These are phyloP conservation scores for Hemisphaericaspora subhashii DNA, from an alignment of 1,139 yeast genomes.

Conservation along the genomic window DNA sequence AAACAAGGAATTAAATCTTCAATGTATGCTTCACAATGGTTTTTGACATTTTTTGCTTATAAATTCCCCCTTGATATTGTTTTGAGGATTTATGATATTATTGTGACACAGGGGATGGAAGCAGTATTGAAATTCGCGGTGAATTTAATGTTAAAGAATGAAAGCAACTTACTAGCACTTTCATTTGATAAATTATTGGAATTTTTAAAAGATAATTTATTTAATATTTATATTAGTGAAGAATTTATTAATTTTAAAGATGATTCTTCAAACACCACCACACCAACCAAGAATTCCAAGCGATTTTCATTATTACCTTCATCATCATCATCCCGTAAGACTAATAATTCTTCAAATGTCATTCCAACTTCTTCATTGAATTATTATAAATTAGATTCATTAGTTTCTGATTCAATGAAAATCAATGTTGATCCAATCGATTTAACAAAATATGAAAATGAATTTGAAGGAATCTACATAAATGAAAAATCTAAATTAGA, in stretches of 20 bases:
- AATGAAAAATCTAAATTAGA: conserved; percentile 66
- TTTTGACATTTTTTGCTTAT: conserved; percentile 89
- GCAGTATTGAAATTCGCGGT: conserved; percentile 78
- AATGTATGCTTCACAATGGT: conserved; percentile 98
- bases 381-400: conserved; percentile 63
- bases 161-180: conserved; percentile 54
- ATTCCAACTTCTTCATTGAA: conserved; percentile 9
- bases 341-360: background rate
- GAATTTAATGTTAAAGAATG: conserved; percentile 71
- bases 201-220: conserved; percentile 75
- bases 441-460: conserved; percentile 66
- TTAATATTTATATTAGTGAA: conserved; percentile 62
- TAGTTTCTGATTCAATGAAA: conserved; percentile 78
- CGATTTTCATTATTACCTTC: conserved; percentile 18
- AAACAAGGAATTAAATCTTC: conserved; percentile 86
- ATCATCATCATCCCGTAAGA: background rate
- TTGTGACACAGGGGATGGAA: conserved; percentile 87
- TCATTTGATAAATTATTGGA: conserved; percentile 74
- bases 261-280: conserved; percentile 17
- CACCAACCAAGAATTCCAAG: conserved; percentile 9
- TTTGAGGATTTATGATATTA: conserved; percentile 76
- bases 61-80: conserved; percentile 86
- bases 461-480: conserved; percentile 71
- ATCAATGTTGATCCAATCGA: conserved; percentile 72
- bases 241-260: conserved; percentile 24